phyloP scores from a whole-genome alignment of 805 yeast genomes.

The Saturnispora bothae region DNA sequence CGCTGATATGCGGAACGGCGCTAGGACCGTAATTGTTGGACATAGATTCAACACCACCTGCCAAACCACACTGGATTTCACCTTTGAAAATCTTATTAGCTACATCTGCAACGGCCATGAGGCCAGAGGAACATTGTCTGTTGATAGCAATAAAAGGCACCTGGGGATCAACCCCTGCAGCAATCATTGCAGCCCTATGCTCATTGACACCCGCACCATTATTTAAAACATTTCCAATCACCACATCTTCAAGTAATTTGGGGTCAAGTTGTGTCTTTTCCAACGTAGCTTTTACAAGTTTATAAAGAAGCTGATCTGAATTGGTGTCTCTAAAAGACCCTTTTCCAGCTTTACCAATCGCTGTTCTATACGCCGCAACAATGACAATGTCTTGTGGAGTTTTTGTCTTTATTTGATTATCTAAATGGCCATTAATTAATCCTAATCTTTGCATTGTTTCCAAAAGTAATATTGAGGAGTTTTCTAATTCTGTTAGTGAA shows the following conservation, averaged over 20 bases:
- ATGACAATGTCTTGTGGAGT: conserved; percentile 85
- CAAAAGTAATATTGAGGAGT: no score
- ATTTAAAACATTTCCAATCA: conserved; percentile 86
- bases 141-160: conserved; percentile 76
- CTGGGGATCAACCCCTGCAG: conserved; percentile 80
- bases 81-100: conserved; percentile 83
- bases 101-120: conserved; percentile 81
- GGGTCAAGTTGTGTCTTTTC: conserved; percentile 41
- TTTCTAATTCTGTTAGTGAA: no score
- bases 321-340: conserved; percentile 78
- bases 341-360: conserved; percentile 77
- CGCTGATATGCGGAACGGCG: conserved; percentile 54
- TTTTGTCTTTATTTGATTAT: conserved; percentile 34
- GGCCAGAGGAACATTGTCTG: conserved; percentile 92
- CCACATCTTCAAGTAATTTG: conserved; percentile 65
- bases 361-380: conserved; percentile 84
- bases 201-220: conserved; percentile 92
- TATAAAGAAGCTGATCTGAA: conserved; percentile 66
- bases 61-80: conserved; percentile 85
- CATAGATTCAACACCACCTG: conserved; percentile 93
- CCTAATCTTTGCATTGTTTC: conserved; percentile 13
- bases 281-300: conserved; percentile 53
- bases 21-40: conserved; percentile 78
- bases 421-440: conserved; percentile 10
- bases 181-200: conserved; percentile 84